These are phyloP conservation scores for Penicillium aurantiogriseum DNA, from an alignment of 2,329 filamentous ascomycete species.

Conservation along the genomic window DNA sequence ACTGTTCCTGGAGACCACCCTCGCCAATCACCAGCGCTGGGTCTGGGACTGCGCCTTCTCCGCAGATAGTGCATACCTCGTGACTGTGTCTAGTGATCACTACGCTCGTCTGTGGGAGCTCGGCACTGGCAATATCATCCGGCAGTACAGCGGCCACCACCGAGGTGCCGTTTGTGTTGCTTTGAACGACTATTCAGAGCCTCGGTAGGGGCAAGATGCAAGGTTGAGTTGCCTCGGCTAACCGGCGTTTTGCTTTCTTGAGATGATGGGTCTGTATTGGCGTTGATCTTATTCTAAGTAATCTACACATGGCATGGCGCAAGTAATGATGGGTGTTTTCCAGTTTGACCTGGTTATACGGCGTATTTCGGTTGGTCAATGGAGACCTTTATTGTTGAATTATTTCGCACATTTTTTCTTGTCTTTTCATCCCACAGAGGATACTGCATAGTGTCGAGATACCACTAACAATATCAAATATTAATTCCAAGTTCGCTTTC, in stretches of 20 bases:
- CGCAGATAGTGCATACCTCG: slow-evolving; percentile 86
- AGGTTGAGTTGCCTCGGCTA: neutral
- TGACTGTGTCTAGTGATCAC: slow-evolving; percentile 90
- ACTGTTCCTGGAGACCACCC: slow-evolving; percentile 77
- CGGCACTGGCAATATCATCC: slow-evolving; percentile 79
- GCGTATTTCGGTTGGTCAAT: neutral
- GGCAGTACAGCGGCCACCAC: slow-evolving; percentile 94
- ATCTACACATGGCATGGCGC: slow-evolving; percentile 12
- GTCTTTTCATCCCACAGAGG: neutral
- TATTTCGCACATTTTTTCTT: neutral
- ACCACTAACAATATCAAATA: neutral
- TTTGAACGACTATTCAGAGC: slow-evolving; percentile 73
- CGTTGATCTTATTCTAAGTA: slow-evolving; percentile 5
- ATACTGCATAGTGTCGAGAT: neutral
- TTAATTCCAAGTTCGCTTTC: neutral
- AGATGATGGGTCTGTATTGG: slow-evolving; percentile 1
- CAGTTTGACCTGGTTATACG: neutral
- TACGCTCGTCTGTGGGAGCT: slow-evolving; percentile 92
- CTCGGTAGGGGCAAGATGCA: slow-evolving; percentile 29
- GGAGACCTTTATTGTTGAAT: neutral
- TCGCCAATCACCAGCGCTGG: slow-evolving; percentile 90
- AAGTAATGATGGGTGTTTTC: neutral
- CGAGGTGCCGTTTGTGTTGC: slow-evolving; percentile 89
- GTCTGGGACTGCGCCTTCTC: slow-evolving; percentile 97
- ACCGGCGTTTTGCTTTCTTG: neutral